These are phyloP conservation scores for Talaromyces nanjingensis DNA, from an alignment of 495 filamentous ascomycete genomes.

Conservation along the genomic window DNA sequence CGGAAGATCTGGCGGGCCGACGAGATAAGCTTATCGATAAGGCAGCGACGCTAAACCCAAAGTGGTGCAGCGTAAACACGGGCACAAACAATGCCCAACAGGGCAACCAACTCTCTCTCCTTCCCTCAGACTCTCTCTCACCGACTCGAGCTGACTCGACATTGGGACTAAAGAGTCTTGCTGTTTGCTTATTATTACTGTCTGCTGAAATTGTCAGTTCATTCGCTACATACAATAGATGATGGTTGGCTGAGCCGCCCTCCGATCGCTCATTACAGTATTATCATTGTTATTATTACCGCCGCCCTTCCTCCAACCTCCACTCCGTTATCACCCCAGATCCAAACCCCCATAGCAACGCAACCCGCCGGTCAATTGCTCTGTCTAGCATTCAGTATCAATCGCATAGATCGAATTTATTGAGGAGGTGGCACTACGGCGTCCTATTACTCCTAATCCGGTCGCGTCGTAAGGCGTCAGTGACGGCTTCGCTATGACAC, in stretches of 20 bases:
- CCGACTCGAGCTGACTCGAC: background rate
- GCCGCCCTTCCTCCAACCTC: background rate
- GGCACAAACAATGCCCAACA: constrained; percentile 7
- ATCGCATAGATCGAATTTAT: background rate
- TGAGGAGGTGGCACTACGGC: background rate
- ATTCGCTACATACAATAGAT: background rate
- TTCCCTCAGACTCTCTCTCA: background rate
- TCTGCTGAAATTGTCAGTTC: too few species aligned
- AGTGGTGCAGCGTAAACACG: constrained; percentile 9
- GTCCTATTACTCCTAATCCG: background rate
- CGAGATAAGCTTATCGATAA: constrained; percentile 9
- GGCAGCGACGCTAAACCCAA: constrained; percentile 6
- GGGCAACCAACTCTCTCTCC: background rate
- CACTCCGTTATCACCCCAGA: background rate
- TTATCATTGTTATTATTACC: background rate
- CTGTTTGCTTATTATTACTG: background rate
- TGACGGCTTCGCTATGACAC: constrained; percentile 38
- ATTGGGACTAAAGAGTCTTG: background rate
- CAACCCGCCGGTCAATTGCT: background rate
- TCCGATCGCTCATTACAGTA: background rate
- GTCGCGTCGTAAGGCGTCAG: background rate
- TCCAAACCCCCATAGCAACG: background rate
- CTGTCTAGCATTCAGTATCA: background rate
- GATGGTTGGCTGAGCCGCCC: background rate
- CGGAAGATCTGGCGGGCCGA: background rate